Conservation (phyloP, 495 filamentous ascomycete species). For the Daldinia loculata region DNA sequence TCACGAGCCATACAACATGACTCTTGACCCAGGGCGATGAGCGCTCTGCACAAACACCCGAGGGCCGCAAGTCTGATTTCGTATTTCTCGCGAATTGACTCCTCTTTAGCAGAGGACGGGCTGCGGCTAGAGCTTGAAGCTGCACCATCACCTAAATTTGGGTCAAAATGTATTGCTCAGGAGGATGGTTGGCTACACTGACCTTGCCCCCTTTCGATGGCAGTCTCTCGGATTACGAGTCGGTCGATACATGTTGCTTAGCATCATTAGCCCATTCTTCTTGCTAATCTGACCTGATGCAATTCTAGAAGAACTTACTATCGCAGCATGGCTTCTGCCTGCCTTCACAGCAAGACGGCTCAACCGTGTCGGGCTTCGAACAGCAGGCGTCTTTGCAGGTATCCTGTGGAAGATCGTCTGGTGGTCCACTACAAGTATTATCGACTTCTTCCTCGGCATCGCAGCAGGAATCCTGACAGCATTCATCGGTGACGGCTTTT, state of each 20-base stretch:
- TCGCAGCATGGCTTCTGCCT: slow-evolving; percentile 53
- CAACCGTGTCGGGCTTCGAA: slow-evolving; percentile 3
- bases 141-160: slow-evolving; percentile 24
- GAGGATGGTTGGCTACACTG: not conserved
- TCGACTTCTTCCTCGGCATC: slow-evolving; percentile 12
- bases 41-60: slow-evolving; percentile 64
- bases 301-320: slow-evolving; percentile 40
- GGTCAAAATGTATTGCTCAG: slow-evolving; percentile 21
- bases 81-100: slow-evolving; percentile 49
- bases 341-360: slow-evolving; percentile 50
- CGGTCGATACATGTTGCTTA: slow-evolving; percentile 59
- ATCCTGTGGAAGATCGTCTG: slow-evolving; percentile 11
- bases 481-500: not conserved
- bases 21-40: slow-evolving; percentile 62
- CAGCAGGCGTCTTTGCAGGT: slow-evolving; percentile 31
- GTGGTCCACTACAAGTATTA: not conserved
- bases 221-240: slow-evolving; percentile 54
- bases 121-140: slow-evolving; percentile 42
- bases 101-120: slow-evolving; percentile 40
- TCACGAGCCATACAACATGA: slow-evolving; percentile 55
- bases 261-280: slow-evolving; percentile 38
- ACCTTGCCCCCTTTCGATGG: slow-evolving; percentile 31
- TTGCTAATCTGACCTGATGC: slow-evolving; percentile 2
- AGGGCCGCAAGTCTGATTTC: slow-evolving; percentile 55
- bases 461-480: slow-evolving; percentile 25